Evolutionary conservation across 1,284 basidiomycete species (phyloP).

Genomic region (Tausonia pullulans): DNA sequence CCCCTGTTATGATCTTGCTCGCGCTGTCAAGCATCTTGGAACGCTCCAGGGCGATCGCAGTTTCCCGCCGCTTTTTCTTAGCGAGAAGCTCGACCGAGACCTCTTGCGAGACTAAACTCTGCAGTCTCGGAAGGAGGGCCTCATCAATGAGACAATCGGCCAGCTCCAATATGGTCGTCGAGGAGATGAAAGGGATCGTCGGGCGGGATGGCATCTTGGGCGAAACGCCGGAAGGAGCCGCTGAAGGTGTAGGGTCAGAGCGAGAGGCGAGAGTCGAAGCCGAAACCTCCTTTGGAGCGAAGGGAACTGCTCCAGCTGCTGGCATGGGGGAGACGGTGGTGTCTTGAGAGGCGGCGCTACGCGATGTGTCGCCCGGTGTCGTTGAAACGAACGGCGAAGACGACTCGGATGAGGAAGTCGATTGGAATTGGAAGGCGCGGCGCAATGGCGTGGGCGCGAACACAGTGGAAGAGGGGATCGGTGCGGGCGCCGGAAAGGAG

Average conservation of each 20-base stretch:
- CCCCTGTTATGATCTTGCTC: background rate
- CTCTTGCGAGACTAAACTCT: background rate
- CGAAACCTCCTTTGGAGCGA: background rate
- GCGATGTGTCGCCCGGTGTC: background rate
- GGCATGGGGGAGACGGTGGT: background rate
- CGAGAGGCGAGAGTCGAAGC: background rate
- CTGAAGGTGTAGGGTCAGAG: background rate
- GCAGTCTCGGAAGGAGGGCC: background rate
- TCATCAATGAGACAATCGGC: too few species aligned
- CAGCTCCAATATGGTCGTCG: background rate
- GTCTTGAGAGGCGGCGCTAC: background rate
- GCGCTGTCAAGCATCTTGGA: background rate
- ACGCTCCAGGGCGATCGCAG: background rate
- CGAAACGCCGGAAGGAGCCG: background rate
- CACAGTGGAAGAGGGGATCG: background rate
- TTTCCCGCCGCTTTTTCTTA: too few species aligned
- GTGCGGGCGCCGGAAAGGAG: background rate
- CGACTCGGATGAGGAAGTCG: background rate
- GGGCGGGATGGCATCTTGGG: background rate
- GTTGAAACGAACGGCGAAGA: background rate
- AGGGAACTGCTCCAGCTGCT: background rate
- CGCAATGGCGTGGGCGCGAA: background rate
- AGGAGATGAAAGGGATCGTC: background rate
- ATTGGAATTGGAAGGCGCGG: background rate
- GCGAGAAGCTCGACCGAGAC: background rate